phyloP scores from a whole-genome alignment of 495 filamentous ascomycete genomes.

The Penicillium antarcticum region DNA sequence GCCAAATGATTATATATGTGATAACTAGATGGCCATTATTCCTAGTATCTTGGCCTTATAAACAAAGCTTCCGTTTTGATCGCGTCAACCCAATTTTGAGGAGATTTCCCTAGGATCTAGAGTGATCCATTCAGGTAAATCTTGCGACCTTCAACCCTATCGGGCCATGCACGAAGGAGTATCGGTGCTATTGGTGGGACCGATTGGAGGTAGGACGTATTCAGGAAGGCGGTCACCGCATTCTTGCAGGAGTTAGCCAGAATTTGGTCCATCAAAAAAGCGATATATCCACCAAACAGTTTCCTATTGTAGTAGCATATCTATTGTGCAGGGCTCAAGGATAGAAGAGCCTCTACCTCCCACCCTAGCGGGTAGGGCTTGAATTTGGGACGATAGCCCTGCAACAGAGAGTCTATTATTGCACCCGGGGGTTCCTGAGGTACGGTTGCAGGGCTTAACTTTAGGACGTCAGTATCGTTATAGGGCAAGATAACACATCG shows the following conservation, averaged over 20 bases:
- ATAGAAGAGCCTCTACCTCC: slow-evolving; percentile 6
- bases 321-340: slow-evolving; percentile 3
- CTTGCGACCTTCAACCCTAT: slow-evolving; percentile 10
- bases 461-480: no score
- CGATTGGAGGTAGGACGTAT: slow-evolving; percentile 1
- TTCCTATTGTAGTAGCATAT: slow-evolving; percentile 11
- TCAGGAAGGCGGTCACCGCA: slow-evolving; percentile 5
- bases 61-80: slow-evolving; percentile 4
- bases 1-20: no score
- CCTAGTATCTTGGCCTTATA: slow-evolving; percentile 1
- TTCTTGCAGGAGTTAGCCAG: slow-evolving; percentile 7
- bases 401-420: slow-evolving; percentile 2
- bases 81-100: slow-evolving; percentile 3
- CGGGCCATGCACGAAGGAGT: slow-evolving; percentile 9
- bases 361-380: not conserved
- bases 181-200: slow-evolving; percentile 3
- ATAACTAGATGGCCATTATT: no score
- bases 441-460: no score
- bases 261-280: slow-evolving; percentile 10
- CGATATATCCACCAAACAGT: slow-evolving; percentile 8
- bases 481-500: no score
- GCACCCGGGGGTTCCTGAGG: no score
- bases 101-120: not conserved
- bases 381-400: slow-evolving; percentile 7
- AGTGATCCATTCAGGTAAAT: slow-evolving; percentile 4